A percentile compares a stretch with the other conserved stretches of the same genome.
phyloP scores from a whole-genome alignment of 2,329 filamentous ascomycete genomes.

The Drechslerella coelobrocha region DNA sequence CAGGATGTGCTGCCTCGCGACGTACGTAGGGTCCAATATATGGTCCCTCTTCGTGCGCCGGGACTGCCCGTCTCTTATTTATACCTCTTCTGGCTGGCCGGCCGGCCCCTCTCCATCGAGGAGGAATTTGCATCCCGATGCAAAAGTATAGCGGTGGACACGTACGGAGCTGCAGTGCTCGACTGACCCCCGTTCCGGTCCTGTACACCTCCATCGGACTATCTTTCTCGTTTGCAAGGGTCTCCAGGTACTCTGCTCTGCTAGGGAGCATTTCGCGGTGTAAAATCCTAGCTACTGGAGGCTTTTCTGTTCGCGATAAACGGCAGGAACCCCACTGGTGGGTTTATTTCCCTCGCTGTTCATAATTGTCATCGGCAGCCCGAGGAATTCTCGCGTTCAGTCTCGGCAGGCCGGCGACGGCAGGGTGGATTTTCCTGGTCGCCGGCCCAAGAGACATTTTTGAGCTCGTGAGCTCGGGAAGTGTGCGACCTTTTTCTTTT shows the following conservation, averaged over 20 bases:
- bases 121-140: no score
- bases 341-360: constrained; percentile 31
- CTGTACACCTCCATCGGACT: no score
- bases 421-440: constrained; percentile 3
- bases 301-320: constrained; percentile 27
- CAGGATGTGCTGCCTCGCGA: no score
- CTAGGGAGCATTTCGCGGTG: no score
- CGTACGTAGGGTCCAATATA: no score
- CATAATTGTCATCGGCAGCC: constrained; percentile 28
- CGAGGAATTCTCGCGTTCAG: constrained; percentile 49
- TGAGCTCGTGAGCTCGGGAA: constrained; percentile 21
- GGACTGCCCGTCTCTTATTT: neutral
- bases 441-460: constrained; percentile 1
- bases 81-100: neutral
- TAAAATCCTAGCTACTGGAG: no score
- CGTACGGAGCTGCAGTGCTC: no score
- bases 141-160: no score
- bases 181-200: no score
- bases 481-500: constrained; percentile 21
- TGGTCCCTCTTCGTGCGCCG: neutral
- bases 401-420: constrained; percentile 16
- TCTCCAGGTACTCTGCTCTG: no score
- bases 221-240: no score
- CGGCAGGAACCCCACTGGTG: constrained; percentile 49
- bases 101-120: neutral